A percentile compares a stretch with the other conserved stretches of the same genome.
phyloP scores from a whole-genome alignment of 768 basidiomycete genomes.

The Leucosporidium creatinivorum region DNA sequence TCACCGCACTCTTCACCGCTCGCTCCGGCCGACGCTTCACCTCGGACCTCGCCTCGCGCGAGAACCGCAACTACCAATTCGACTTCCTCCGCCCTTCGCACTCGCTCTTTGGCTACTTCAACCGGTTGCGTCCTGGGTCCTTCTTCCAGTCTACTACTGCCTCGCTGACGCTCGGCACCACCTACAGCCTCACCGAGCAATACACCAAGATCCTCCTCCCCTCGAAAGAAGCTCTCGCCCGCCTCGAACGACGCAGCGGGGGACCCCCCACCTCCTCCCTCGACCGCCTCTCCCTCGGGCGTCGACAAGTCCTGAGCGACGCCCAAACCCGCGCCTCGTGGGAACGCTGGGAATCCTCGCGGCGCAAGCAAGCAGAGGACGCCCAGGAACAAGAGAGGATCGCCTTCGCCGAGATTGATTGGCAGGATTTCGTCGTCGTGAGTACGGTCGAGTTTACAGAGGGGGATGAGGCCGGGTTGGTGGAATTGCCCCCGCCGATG shows the following conservation, averaged over 20 bases:
- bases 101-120: conserved; percentile 93
- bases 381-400: conserved; percentile 87
- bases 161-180: background rate
- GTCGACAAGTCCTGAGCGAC: conserved; percentile 70
- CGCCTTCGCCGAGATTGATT: conserved; percentile 95
- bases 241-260: conserved; percentile 60
- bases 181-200: conserved; percentile 69
- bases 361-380: conserved; percentile 78
- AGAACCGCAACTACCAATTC: conserved; percentile 94
- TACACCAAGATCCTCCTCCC: conserved; percentile 87
- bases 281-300: conserved; percentile 35
- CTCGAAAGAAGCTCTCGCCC: conserved; percentile 62
- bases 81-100: conserved; percentile 94
- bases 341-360: conserved; percentile 74
- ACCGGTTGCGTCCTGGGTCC: conserved; percentile 52
- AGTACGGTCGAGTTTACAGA: conserved; percentile 96
- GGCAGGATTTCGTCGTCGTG: conserved; percentile 98
- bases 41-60: conserved; percentile 69
- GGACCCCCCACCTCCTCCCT: conserved; percentile 8
- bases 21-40: conserved; percentile 82
- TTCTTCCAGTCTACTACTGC: too few species aligned
- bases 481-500: conserved; percentile 92
- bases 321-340: conserved; percentile 75
- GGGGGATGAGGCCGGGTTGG: conserved; percentile 68
- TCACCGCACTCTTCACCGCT: conserved; percentile 93